These are phyloP conservation scores for Trypanosoma avium DNA, from an alignment of 208 protist species.

Conservation along the genomic window DNA sequence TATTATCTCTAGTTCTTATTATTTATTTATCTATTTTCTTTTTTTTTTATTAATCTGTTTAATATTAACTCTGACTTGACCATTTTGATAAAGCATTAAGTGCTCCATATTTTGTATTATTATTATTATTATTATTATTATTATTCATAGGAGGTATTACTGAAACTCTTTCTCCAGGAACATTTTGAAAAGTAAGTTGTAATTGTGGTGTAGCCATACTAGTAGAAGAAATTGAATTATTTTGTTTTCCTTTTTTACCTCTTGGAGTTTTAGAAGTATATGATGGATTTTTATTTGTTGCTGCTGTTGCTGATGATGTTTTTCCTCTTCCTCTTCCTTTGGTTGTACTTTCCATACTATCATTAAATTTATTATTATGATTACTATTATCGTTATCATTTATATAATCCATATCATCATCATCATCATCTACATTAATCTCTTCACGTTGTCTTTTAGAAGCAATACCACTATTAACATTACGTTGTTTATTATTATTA, in stretches of 20 bases:
- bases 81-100: slow-evolving; percentile 13
- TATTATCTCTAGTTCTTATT: too few species aligned
- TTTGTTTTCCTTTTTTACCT: slow-evolving; percentile 7
- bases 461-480: not conserved
- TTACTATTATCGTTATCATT: not conserved
- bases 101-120: not conserved
- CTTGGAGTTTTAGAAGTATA: slow-evolving; percentile 11
- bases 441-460: slow-evolving; percentile 6
- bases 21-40: not conserved
- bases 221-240: not conserved
- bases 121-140: not conserved
- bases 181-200: slow-evolving; percentile 16
- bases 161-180: slow-evolving; percentile 9
- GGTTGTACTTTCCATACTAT: not conserved
- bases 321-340: too few species aligned
- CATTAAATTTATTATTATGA: not conserved
- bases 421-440: slow-evolving; percentile 9
- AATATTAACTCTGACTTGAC: slow-evolving; percentile 9
- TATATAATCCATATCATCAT: not conserved
- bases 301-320: not conserved
- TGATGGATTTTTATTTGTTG: too few species aligned
- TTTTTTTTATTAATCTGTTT: not conserved
- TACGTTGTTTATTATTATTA: not conserved
- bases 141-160: not conserved
- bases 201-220: slow-evolving; percentile 9